Conservation (phyloP, 2,329 filamentous ascomycete species). For the Albifimbria verrucaria region DNA sequence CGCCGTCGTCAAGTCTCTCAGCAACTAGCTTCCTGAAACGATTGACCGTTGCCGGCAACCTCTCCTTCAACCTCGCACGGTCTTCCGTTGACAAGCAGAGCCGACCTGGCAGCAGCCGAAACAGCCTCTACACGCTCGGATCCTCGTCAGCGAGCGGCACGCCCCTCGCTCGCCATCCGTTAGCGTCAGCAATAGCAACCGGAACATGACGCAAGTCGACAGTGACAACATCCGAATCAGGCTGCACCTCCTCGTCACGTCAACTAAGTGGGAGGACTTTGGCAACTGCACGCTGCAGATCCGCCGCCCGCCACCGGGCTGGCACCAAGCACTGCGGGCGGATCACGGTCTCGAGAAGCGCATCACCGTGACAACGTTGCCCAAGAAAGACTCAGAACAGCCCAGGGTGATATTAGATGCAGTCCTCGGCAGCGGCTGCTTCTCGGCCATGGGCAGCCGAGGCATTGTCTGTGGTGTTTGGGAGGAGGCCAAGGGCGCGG, state of each 20-base stretch:
- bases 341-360: slow-evolving; percentile 76
- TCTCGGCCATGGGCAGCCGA: slow-evolving; percentile 77
- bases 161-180: slow-evolving; percentile 56
- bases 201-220: slow-evolving; percentile 61
- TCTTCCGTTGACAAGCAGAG: slow-evolving; percentile 65
- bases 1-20: slow-evolving; percentile 56
- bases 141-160: slow-evolving; percentile 48
- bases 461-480: slow-evolving; percentile 89
- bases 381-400: slow-evolving; percentile 53
- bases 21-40: slow-evolving; percentile 78
- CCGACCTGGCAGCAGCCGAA: slow-evolving; percentile 47
- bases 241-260: slow-evolving; percentile 74
- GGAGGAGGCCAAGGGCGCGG: slow-evolving; percentile 68
- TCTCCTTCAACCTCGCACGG: slow-evolving; percentile 76
- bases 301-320: slow-evolving; percentile 65
- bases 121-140: slow-evolving; percentile 60
- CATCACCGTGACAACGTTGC: slow-evolving; percentile 72
- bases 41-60: slow-evolving; percentile 67
- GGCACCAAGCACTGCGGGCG: slow-evolving; percentile 55
- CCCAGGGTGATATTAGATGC: slow-evolving; percentile 74
- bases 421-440: slow-evolving; percentile 78
- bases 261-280: slow-evolving; percentile 86
- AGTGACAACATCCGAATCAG: slow-evolving; percentile 73
- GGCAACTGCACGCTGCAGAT: slow-evolving; percentile 83
- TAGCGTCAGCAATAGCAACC: slow-evolving; percentile 48